Conservation (phyloP, 345 rosid species). For the Syzygium jambos region DNA sequence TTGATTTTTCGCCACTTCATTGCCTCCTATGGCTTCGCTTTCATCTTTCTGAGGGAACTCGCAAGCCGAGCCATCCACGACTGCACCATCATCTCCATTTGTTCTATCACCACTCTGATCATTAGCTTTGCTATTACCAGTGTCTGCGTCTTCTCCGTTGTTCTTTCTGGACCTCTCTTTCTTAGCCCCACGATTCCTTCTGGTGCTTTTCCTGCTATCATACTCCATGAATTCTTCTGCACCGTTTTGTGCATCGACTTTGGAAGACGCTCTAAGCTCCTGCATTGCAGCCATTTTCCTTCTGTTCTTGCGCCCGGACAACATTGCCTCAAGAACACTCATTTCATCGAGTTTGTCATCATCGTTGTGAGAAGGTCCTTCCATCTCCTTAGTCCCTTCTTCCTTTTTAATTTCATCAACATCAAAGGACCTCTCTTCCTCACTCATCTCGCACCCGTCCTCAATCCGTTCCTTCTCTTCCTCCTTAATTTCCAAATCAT, state of each 20-base stretch:
- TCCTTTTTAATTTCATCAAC: not conserved
- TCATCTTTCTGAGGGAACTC: slow-evolving; percentile 9
- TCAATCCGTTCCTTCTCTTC: slow-evolving; percentile 13
- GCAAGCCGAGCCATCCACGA: slow-evolving; percentile 16
- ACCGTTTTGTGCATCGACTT: slow-evolving; percentile 18
- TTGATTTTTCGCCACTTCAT: slow-evolving; percentile 6
- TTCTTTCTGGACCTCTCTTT: slow-evolving; percentile 35
- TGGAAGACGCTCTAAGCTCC: slow-evolving; percentile 12
- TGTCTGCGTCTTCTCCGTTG: slow-evolving; percentile 16
- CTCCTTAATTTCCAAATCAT: slow-evolving; percentile 19
- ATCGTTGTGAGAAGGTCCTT: slow-evolving; percentile 7
- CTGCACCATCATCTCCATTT: slow-evolving; percentile 10
- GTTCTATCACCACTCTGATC: slow-evolving; percentile 10
- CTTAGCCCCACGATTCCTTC: slow-evolving; percentile 33
- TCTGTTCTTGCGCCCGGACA: slow-evolving; percentile 38
- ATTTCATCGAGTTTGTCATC: slow-evolving; percentile 32
- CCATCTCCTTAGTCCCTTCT: not conserved
- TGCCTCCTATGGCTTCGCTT: slow-evolving; percentile 15
- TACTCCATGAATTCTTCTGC: slow-evolving; percentile 31
- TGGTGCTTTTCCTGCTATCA: slow-evolving; percentile 38
- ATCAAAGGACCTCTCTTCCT: not conserved
- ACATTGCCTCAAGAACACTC: slow-evolving; percentile 64
- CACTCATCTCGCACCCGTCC: slow-evolving; percentile 5
- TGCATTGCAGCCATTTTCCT: slow-evolving; percentile 19
- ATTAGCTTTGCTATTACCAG: slow-evolving; percentile 14